Percentiles rank a stretch among this genome's conserved stretches.
Conservation (phyloP, 495 filamentous ascomycete species). For the Gamarada debralockiae region DNA sequence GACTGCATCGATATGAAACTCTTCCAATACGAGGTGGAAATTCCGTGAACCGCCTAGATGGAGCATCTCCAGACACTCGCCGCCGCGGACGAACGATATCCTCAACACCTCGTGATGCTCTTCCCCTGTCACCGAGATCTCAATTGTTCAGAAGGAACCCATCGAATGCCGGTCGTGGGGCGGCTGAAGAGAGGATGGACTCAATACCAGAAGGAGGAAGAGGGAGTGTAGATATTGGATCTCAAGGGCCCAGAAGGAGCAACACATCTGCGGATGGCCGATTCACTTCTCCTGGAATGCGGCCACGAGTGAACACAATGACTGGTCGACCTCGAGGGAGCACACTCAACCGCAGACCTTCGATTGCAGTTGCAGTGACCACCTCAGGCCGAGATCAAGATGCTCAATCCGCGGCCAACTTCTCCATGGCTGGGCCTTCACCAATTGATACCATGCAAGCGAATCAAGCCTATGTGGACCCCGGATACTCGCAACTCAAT, state of each 20-base stretch:
- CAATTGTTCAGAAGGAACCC: slow-evolving; percentile 8
- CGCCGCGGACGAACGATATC: background rate
- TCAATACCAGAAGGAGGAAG: slow-evolving; percentile 7
- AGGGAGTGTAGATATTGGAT: background rate
- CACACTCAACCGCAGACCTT: slow-evolving; percentile 2
- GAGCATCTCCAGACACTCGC: background rate
- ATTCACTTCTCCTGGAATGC: slow-evolving; percentile 6
- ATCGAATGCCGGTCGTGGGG: background rate
- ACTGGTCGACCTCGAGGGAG: slow-evolving; percentile 2
- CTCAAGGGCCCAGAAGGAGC: slow-evolving; percentile 5
- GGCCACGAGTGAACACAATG: slow-evolving; percentile 7
- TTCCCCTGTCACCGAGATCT: slow-evolving; percentile 7
- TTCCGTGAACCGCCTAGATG: background rate
- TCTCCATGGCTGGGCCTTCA: slow-evolving; percentile 11
- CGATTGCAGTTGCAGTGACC: slow-evolving; percentile 1
- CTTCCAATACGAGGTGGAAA: slow-evolving; percentile 3
- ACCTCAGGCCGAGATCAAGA: slow-evolving; percentile 6
- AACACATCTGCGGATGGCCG: slow-evolving; percentile 3
- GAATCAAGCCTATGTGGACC: slow-evolving; percentile 20
- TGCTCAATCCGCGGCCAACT: slow-evolving; percentile 8
- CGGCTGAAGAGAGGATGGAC: background rate
- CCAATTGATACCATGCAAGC: slow-evolving; percentile 4
- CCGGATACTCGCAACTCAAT: slow-evolving; percentile 18
- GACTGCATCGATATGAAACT: slow-evolving; percentile 20
- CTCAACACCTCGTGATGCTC: background rate